These are phyloP conservation scores for Smittium mucronatum DNA, from an alignment of 371 early-diverging fungal genomes.

Conservation along the genomic window DNA sequence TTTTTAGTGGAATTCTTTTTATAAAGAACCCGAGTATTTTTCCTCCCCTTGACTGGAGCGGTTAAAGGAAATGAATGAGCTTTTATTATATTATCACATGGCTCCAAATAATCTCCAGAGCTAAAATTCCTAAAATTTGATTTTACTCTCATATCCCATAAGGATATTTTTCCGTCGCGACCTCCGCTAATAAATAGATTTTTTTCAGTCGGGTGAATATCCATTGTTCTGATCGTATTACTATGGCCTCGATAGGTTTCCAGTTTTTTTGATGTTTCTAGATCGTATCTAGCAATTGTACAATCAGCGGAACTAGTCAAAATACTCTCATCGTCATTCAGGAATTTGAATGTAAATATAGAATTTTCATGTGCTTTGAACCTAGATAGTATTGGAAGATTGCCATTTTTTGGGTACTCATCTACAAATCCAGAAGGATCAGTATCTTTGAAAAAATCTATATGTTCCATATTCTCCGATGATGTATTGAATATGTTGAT, in stretches of 20 bases:
- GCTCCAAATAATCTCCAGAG: conserved; percentile 13
- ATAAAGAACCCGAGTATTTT: too few species aligned
- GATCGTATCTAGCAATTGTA: conserved; percentile 85
- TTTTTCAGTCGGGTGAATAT: conserved; percentile 16
- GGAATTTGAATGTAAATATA: conserved; percentile 74
- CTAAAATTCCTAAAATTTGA: conserved; percentile 20
- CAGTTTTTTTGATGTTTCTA: conserved; percentile 48
- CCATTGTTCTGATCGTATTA: conserved; percentile 28
- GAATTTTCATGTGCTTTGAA: conserved; percentile 53
- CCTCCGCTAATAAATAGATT: conserved; percentile 25
- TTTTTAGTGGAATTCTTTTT: background rate
- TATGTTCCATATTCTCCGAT: background rate
- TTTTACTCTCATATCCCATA: too few species aligned
- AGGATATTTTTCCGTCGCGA: conserved; percentile 27
- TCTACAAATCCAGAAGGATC: background rate
- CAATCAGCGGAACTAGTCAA: conserved; percentile 78
- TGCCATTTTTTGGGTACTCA: background rate
- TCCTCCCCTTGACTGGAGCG: background rate
- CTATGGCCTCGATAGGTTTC: conserved; percentile 29
- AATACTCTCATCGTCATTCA: conserved; percentile 55
- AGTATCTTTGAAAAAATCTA: background rate
- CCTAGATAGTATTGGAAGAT: background rate
- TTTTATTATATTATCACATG: conserved; percentile 16
- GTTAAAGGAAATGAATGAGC: conserved; percentile 16
- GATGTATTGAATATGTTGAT: conserved; percentile 22